Evolutionary conservation across 306 rosid genomes (phyloP), one percentile per base, ranked within the genome.

Genomic region (Rosa chinensis): DNA sequence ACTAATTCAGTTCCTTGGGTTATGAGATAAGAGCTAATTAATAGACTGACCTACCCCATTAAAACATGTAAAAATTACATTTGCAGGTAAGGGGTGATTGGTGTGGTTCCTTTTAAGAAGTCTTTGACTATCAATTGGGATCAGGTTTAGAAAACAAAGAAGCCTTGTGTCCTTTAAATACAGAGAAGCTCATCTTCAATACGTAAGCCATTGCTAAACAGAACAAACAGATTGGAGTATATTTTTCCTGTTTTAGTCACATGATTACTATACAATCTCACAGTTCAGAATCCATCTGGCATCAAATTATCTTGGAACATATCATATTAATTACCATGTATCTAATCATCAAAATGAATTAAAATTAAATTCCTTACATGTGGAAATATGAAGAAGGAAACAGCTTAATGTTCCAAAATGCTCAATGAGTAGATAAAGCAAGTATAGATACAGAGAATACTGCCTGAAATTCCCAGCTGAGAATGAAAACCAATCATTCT

Each of bases 401-500:
- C 75, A 86, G 73, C 78, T 28, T 77, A 32, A 82, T 23, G 39
- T 61, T 81, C 50, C 78, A 72, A 16, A 70, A 71, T 81, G 78
- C 63, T 66, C 64, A 63, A 70, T 59, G 78, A 70, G 63, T 53
- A 70, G 3, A 28, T 52, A 63, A 85, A 82, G 4, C 84, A 68
- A 83, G 75, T 44, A 78, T 44, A 71, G 23, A 70, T 53, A 59
- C 61, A 47, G 56, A 62, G 10, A 32, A 37, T 28, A 47, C 11
- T 13, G 75, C 68, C 59, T 81, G 73, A 40, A 49, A 48, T 23
- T 53, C 35, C 62, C 50, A 67, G 69, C 48, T 67, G 68, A 21
- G 37, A 58, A 43, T 42, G 69, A 10, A 28, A 58, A 58, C 17
- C 8, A 59, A 74, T 90, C 83, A 89, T 6, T 87, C 87, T 87